Base-by-base conservation (phyloP, 345 rosid species). In the Theobroma cacao region DNA sequence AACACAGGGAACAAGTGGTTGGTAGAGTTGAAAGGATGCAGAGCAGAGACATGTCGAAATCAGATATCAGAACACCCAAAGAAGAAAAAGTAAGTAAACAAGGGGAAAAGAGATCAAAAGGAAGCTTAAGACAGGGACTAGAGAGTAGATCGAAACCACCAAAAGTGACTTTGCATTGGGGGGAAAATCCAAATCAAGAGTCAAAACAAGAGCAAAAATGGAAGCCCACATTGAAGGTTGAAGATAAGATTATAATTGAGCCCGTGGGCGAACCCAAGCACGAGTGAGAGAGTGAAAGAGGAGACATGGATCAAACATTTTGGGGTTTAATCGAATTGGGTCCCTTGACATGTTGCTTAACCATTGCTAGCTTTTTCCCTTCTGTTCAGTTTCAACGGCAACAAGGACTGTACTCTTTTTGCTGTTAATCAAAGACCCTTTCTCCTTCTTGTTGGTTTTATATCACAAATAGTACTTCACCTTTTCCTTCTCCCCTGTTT, bases 181-280 rank as follows among this genome's bases (percentile, higher is more conserved):
- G 22, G 43, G 40, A 81, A 59, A 58, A 70, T 63, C 48, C 83
- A 83, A 81, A 77, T 50, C 24, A 71, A 74, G 68, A 77, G 85
- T 86, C 86, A 81, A 81, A 48, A 63, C 86, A 81, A 81, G 33
- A 63, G 34, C 38, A 77, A 22, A 61, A 40, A 68, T 17, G 30
- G 47, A 50, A 72, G 76, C 80, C 83, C 85, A 72, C 80, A 65
- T 20, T 20, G 17, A 13, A 68, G 28, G 71, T 52, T 17, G 73
- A 84, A 82, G 85, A 85, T 63, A 81, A 85, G 81, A 71, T 74
- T 17, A 75, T 72, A 31, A 81, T 74, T 11, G 77, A 47, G 76
- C 30, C 14, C 55, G 77, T 63, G 81, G 68, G 43, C 59, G 78
- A 64, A 55, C 80, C n/a, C n/a, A 41, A 40, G 76, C 84, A 78